phyloP scores from a whole-genome alignment of 495 filamentous ascomycete species.

The Neurospora sp. region DNA sequence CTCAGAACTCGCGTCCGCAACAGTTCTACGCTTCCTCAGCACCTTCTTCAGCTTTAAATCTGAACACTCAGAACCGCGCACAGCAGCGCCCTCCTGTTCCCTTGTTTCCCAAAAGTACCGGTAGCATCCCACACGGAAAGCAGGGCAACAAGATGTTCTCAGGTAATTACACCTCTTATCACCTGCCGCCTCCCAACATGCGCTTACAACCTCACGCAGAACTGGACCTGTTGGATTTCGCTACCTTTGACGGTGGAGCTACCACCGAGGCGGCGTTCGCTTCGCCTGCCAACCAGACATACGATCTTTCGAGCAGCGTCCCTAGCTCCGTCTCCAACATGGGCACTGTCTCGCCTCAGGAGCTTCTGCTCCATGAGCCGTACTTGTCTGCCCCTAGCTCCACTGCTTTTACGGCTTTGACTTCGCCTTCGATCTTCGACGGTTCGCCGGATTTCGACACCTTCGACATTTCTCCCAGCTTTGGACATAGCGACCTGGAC shows the following conservation, averaged over 20 bases:
- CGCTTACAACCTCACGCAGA: conserved; percentile 38
- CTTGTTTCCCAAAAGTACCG: conserved; percentile 39
- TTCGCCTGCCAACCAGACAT: conserved; percentile 39
- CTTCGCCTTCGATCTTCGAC: conserved; percentile 67
- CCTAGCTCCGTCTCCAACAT: conserved; percentile 36
- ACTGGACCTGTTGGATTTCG: conserved; percentile 40
- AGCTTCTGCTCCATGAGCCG: conserved; percentile 58
- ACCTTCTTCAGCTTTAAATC: conserved; percentile 34
- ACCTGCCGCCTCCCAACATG: not conserved
- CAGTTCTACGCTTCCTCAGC: conserved; percentile 47
- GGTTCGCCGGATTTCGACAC: conserved; percentile 63
- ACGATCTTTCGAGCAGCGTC: conserved; percentile 33
- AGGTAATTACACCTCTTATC: conserved; percentile 20
- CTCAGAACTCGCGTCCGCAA: conserved; percentile 24
- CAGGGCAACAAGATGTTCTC: conserved; percentile 39
- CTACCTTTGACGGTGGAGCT: conserved; percentile 41
- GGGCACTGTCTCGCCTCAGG: conserved; percentile 77
- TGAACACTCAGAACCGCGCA: conserved; percentile 29
- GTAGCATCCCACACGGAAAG: conserved; percentile 32
- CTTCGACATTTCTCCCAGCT: conserved; percentile 69
- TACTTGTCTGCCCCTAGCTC: conserved; percentile 72
- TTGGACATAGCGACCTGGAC: conserved; percentile 40
- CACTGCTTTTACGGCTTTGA: conserved; percentile 70
- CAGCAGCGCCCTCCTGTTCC: conserved; percentile 39
- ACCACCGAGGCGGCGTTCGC: conserved; percentile 34